Conservation (phyloP, 2,329 filamentous ascomycete genomes). For the Pseudocercospora macadamiae region DNA sequence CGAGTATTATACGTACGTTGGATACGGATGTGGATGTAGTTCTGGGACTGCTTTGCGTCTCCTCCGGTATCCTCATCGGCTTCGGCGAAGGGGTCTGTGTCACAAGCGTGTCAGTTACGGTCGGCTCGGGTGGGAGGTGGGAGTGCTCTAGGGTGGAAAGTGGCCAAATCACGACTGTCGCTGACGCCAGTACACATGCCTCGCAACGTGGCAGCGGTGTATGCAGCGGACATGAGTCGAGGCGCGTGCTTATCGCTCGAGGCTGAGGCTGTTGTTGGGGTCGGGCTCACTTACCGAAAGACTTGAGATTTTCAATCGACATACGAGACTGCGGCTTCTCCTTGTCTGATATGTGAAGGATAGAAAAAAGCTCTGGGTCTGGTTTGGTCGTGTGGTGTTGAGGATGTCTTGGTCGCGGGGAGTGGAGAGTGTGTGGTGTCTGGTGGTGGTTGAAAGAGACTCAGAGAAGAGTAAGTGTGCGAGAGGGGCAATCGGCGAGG, state of each 20-base stretch:
- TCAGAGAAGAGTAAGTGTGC: neutral
- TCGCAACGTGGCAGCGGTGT: neutral
- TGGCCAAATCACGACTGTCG: neutral
- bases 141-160: neutral
- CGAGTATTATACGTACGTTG: conserved; percentile 67
- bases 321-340: conserved; percentile 25
- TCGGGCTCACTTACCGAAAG: conserved; percentile 26
- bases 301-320: conserved; percentile 34
- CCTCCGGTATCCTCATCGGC: conserved; percentile 99
- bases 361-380: conserved; percentile 11
- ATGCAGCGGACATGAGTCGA: neutral
- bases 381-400: conserved; percentile 10
- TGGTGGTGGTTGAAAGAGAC: conserved; percentile 10
- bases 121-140: neutral
- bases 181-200: neutral
- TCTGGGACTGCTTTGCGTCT: conserved; percentile 92
- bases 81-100: conserved; percentile 98
- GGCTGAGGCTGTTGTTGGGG: conserved; percentile 15
- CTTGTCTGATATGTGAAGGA: conserved; percentile 11
- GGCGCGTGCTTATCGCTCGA: conserved; percentile 24
- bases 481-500: neutral
- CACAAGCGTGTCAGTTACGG: conserved; percentile 20
- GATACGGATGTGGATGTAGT: conserved; percentile 99
- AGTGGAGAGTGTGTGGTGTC: conserved; percentile 5
- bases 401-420: conserved; percentile 1